A percentile compares a stretch with the other conserved stretches of the same genome.
Evolutionary conservation across 1,139 yeast species (phyloP).

Genomic region (Lodderomyces metapsilosis): DNA sequence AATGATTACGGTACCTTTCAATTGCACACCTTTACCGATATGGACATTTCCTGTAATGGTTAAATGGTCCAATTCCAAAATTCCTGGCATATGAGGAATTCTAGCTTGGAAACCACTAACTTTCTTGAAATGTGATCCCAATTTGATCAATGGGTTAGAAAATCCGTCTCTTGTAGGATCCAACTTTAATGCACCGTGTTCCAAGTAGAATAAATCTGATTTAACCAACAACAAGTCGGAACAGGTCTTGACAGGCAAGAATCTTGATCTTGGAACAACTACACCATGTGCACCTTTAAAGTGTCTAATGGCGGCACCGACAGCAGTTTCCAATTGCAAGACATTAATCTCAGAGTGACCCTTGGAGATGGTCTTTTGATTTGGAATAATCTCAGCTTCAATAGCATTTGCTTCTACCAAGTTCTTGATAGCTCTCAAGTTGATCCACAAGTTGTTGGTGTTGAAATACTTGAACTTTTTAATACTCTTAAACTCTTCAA

Average conservation of each 20-base stretch:
- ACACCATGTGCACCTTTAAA: slow-evolving; percentile 96
- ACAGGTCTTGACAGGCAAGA: slow-evolving; percentile 96
- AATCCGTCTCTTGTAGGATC: slow-evolving; percentile 84
- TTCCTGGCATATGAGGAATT: slow-evolving; percentile 94
- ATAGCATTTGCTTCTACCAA: slow-evolving; percentile 82
- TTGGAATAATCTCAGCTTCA: slow-evolving; percentile 93
- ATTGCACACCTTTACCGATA: slow-evolving; percentile 84
- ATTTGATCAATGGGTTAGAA: slow-evolving; percentile 90
- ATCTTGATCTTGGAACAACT: slow-evolving; percentile 96
- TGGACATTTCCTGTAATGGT: slow-evolving; percentile 96
- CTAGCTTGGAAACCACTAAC: slow-evolving; percentile 88
- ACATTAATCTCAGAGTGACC: slow-evolving; percentile 82
- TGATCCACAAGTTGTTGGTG: slow-evolving; percentile 97
- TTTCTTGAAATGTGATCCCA: slow-evolving; percentile 95
- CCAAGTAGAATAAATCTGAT: slow-evolving; percentile 89
- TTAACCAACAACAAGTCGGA: slow-evolving; percentile 92
- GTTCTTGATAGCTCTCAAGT: slow-evolving; percentile 89
- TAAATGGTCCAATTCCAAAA: slow-evolving; percentile 87
- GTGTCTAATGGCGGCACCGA: slow-evolving; percentile 98
- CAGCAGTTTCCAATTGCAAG: slow-evolving; percentile 95
- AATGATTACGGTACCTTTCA: slow-evolving; percentile 95
- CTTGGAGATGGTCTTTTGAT: slow-evolving; percentile 74
- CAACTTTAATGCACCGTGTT: slow-evolving; percentile 86
- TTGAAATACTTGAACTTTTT: slow-evolving; percentile 97
- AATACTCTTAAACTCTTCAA: slow-evolving; percentile 96